phyloP scores from a whole-genome alignment of 345 rosid species.

The Linum trigynum region DNA sequence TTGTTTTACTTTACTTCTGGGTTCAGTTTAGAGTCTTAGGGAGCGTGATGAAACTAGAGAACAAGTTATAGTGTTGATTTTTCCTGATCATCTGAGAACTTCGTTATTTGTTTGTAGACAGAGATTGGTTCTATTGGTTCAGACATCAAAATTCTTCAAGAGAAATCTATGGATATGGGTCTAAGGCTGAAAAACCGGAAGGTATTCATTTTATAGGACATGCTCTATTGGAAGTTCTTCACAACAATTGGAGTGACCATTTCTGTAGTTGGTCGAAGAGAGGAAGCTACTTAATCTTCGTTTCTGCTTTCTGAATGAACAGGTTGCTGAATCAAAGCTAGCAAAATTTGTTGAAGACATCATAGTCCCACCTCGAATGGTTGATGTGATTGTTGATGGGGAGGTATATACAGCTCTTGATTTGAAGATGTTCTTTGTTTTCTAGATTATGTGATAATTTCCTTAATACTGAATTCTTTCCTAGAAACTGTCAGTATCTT shows the following conservation, averaged over 20 bases:
- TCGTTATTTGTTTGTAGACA: constrained; percentile 29
- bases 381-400: constrained; percentile 91
- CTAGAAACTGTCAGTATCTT: not conserved
- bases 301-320: constrained; percentile 16
- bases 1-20: not conserved
- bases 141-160: constrained; percentile 93
- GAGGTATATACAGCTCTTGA: constrained; percentile 54
- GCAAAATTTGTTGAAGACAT: constrained; percentile 97
- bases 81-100: not conserved
- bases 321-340: constrained; percentile 95
- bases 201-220: constrained; percentile 28
- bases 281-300: not conserved
- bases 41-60: too few relatives aligned
- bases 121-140: constrained; percentile 98
- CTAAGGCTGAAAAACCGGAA: constrained; percentile 93
- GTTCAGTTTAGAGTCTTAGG: too few relatives aligned
- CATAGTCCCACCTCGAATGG: constrained; percentile 92
- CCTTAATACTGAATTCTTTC: not conserved
- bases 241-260: not conserved
- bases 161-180: constrained; percentile 99
- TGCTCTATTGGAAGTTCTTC: constrained; percentile 1
- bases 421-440: not conserved
- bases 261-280: not conserved
- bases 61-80: not conserved
- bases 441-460: not conserved